These are phyloP conservation scores for Aspergillus biplanus DNA, from an alignment of 495 filamentous ascomycete genomes.

Conservation along the genomic window DNA sequence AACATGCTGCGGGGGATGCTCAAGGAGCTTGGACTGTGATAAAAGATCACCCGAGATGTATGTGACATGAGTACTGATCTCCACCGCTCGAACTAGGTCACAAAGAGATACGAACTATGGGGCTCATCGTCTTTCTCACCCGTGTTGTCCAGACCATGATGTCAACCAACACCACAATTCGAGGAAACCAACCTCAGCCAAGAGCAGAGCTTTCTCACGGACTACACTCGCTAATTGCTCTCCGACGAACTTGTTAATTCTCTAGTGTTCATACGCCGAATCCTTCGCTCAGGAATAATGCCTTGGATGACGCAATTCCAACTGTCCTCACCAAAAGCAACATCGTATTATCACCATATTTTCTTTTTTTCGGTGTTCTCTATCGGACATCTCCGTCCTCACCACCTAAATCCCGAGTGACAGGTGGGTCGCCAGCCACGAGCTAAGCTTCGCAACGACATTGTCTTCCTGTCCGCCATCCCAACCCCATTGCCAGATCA, in stretches of 20 bases:
- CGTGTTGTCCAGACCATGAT: background rate
- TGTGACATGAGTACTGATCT: slow-evolving; percentile 22
- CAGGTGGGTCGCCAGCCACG: background rate
- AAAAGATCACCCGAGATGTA: slow-evolving; percentile 10
- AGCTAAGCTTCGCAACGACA: background rate
- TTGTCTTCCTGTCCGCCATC: background rate
- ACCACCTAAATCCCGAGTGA: background rate
- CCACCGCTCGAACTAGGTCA: slow-evolving; percentile 7
- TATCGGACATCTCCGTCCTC: background rate
- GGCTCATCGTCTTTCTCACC: background rate
- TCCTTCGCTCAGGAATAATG: background rate
- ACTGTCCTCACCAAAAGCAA: background rate
- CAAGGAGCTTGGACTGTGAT: slow-evolving; percentile 28
- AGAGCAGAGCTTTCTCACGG: background rate
- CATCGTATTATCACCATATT: background rate
- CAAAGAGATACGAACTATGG: slow-evolving; percentile 13
- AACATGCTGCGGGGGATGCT: slow-evolving; percentile 24
- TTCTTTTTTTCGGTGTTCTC: background rate
- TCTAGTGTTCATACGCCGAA: background rate
- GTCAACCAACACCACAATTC: background rate
- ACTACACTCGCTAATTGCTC: background rate
- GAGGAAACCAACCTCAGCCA: background rate
- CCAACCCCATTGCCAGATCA: background rate
- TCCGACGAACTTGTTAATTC: background rate
- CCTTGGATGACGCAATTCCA: background rate